A percentile compares a stretch with the other conserved stretches of the same genome.
These are phyloP conservation scores for Articulospora tetracladia DNA, from an alignment of 495 filamentous ascomycete genomes.

Conservation along the genomic window DNA sequence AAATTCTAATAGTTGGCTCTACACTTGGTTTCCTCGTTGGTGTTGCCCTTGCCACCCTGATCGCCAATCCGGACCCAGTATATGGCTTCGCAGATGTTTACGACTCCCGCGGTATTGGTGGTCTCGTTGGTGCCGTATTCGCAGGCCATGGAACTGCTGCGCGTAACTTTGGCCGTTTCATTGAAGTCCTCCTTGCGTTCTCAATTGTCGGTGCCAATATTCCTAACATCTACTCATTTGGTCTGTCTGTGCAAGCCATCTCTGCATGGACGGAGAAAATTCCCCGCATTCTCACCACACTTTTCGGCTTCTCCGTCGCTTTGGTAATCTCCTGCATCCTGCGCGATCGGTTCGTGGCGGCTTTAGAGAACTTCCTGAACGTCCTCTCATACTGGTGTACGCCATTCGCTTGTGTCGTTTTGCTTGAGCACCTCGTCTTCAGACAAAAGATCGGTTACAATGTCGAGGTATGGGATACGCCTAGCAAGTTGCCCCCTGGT, in stretches of 20 bases:
- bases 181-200: constrained; percentile 53
- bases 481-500: constrained; percentile 38
- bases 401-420: constrained; percentile 48
- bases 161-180: constrained; percentile 47
- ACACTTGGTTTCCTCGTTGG: constrained; percentile 51
- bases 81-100: constrained; percentile 24
- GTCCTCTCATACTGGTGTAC: constrained; percentile 50
- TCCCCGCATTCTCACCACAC: constrained; percentile 12
- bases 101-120: constrained; percentile 52
- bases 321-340: constrained; percentile 30
- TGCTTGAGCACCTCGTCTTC: constrained; percentile 57
- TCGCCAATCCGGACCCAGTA: constrained; percentile 40
- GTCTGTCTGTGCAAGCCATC: constrained; percentile 3
- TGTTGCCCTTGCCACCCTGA: constrained; percentile 41
- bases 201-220: constrained; percentile 37
- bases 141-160: constrained; percentile 27
- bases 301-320: constrained; percentile 23
- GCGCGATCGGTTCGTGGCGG: constrained; percentile 36
- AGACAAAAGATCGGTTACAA: constrained; percentile 37
- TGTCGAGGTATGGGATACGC: constrained; percentile 44
- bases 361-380: constrained; percentile 49
- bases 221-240: constrained; percentile 34
- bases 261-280: constrained; percentile 5
- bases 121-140: constrained; percentile 38
- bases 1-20: too few relatives aligned